Conservation (phyloP, 2,329 filamentous ascomycete species). For the Lizonia empirigonia region DNA sequence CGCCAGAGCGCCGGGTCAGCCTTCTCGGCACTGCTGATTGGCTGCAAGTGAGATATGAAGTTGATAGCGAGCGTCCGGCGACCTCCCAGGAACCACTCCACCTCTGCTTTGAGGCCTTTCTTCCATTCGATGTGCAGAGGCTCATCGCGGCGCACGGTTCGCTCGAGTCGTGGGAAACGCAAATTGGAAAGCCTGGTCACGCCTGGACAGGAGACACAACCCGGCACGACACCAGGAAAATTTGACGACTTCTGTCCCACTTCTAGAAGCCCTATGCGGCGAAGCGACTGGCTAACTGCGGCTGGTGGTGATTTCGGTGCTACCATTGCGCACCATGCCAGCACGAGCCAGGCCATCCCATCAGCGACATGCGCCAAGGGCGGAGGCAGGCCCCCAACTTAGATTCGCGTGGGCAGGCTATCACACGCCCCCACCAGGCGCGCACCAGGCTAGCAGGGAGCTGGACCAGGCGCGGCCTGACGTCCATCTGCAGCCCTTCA, state of each 20-base stretch:
- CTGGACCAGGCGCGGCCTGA: conserved; percentile 32
- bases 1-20: conserved; percentile 9
- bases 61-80: conserved; percentile 12
- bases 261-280: conserved; percentile 22
- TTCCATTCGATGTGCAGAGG: conserved; percentile 7
- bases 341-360: conserved; percentile 18
- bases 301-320: conserved; percentile 26
- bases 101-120: conserved; percentile 10
- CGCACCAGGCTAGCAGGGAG: conserved; percentile 29
- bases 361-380: conserved; percentile 25
- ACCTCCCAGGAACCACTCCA: conserved; percentile 4
- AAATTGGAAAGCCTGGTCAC: neutral
- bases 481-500: conserved; percentile 37
- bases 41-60: conserved; percentile 5
- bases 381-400: conserved; percentile 21
- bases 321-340: conserved; percentile 11
- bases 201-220: conserved; percentile 1
- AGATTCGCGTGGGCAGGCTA: conserved; percentile 29
- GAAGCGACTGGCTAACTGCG: conserved; percentile 6
- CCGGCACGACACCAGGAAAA: conserved; percentile 16
- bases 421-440: conserved; percentile 20
- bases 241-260: conserved; percentile 18
- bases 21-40: conserved; percentile 24
- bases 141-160: conserved; percentile 1
- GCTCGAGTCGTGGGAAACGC: conserved; percentile 1